Base-by-base conservation (phyloP, 208 protist species). In the Balamuthia mandrillaris region DNA sequence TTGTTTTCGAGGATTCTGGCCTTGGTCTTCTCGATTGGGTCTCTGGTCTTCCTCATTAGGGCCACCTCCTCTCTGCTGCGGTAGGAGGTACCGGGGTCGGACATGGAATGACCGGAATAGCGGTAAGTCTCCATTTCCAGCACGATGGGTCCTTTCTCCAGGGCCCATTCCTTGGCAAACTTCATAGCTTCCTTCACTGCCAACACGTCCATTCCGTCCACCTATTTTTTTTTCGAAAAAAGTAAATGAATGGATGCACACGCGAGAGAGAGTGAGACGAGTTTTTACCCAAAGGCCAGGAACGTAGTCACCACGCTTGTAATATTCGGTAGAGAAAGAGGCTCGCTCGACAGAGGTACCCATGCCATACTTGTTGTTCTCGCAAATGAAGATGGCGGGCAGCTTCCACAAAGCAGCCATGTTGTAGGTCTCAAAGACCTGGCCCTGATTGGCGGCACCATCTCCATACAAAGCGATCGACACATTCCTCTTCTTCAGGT, bases 281-380 rank as follows among this genome's bases (percentile, higher is more conserved):
- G 41, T n/a, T 42, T 49, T n/a, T 49, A 91, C 88, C 60, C 89
- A 89, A 81, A 99, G 93, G 68, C 98, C 98, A 35, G 97, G 95
- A 70, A 99, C 93, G 90, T 97, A 98, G 85, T 98, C 94, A 79
- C 96, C 97, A 85, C 97, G 96, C 56, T 92, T 95, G 93, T 99
- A 99, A 92, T 97, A 99, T 74, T 98, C 91, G 27, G 90, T 88
- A 78, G 95, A 94, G 83, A 92, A 96, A 42, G 94, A 91, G 16
- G 95, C 91, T 81, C 97, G 95, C 37, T 95, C 79, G 58, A 95
- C 91, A 74, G 94, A 95, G 18, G 98, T 99, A 75, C 97, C 98
- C 98, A 99, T 99, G 88, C 96, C 97, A 89, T 97, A 98, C 70
- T 97, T 91, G 91, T 99, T 99, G 93, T 99, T 99, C 91, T 99